Base-by-base conservation (phyloP, 108 stramenopile genomes). In the Halocafeteria seosinensis region DNA sequence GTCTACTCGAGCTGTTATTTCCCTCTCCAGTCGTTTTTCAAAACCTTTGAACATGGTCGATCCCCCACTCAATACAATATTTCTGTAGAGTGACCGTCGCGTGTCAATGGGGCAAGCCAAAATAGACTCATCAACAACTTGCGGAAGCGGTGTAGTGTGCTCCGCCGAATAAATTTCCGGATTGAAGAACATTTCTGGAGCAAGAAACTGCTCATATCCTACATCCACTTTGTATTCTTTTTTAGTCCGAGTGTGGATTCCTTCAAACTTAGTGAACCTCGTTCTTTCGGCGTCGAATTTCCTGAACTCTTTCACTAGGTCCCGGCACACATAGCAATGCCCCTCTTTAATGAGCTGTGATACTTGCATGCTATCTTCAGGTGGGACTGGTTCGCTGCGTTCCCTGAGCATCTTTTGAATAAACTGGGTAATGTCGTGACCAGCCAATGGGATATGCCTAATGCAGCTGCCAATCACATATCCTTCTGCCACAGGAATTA, bases 31-130 rank as follows among this genome's bases (percentile, higher is more conserved):
- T 9, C 84, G 69, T 26, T 78, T 59, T 21, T 79, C 78, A 58
- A 84, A 84, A 63, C 81, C 74, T 59, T 78, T 80, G 72, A 84
- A 83, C 73, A 83, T 74, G 3, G 84, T 82, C n/a, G 76, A 75
- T 34, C 84, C 84, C 28, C 84, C 84, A 5, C 69, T 71, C 6
- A 84, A 72, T 21, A 84, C 79, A 50, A 84, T 74, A 71, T 84
- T 84, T 58, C 80, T 81, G 76, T 83, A 84, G 31, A 84, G 71
- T 33, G 69, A 74, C 33, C 81, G 50, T 34, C 82, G 64, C 11
- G 79, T 76, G 65, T 84, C 84, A 57, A 84, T 83, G 38, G 84
- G 84, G 66, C 80, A 83, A 60, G 73, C 71, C 30, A 77, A 63
- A 61, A 84, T 84, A 27, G 75, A 63, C 60, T 83, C 73, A 50